Conservation (phyloP, 2,329 filamentous ascomycete genomes). For the Akanthomyces muscarius region DNA sequence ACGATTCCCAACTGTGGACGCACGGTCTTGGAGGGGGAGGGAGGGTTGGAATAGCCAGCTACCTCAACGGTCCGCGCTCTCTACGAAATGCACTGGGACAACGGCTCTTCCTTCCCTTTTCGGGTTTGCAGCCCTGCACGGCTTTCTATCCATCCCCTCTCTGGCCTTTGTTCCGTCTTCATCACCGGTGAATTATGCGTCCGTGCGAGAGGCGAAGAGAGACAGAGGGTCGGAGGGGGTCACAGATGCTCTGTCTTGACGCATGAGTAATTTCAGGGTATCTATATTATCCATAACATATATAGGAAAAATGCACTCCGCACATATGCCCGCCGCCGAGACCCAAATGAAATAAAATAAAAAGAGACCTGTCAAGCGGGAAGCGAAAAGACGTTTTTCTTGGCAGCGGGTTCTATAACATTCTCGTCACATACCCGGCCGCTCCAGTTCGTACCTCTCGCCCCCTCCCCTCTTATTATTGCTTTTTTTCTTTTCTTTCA, state of each 20-base stretch:
- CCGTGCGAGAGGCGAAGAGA: background rate
- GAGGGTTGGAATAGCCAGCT: background rate
- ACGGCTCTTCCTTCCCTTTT: background rate
- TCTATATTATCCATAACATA: background rate
- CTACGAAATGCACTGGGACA: no score
- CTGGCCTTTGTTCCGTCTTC: background rate
- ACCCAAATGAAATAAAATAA: background rate
- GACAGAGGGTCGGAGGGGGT: background rate
- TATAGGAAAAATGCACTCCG: no score
- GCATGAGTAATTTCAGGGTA: background rate
- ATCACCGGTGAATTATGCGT: background rate
- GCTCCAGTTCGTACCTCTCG: background rate
- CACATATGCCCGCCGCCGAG: background rate
- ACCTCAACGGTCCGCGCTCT: background rate
- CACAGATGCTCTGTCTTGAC: background rate
- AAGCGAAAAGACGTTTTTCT: conserved; percentile 7
- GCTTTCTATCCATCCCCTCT: background rate
- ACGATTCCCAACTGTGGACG: background rate
- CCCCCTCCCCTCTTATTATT: background rate
- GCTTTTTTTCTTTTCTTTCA: background rate
- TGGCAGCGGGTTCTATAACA: conserved; percentile 1
- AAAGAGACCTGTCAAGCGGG: background rate
- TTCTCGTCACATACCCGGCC: background rate
- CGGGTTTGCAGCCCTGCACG: background rate
- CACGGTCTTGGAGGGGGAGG: background rate